These are phyloP conservation scores for Sarocladiaceae sp. DNA, from an alignment of 2,329 filamentous ascomycete species.

Conservation along the genomic window DNA sequence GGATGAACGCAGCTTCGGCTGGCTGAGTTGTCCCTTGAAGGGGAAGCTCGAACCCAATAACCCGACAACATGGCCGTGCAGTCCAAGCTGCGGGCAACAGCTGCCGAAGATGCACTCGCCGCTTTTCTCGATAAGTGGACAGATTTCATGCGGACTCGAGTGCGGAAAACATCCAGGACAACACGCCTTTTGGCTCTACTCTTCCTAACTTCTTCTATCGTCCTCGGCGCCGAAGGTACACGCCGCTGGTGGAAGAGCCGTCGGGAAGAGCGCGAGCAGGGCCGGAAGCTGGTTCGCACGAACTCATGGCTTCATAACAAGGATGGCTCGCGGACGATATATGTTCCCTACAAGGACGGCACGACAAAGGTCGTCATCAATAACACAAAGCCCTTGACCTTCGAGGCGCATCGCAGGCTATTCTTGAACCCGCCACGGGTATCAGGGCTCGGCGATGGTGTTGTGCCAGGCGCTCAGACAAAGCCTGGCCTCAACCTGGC, in stretches of 20 bases:
- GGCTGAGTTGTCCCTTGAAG: conserved; percentile 4
- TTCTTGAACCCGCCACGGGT: conserved; percentile 88
- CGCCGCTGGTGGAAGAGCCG: conserved; percentile 68
- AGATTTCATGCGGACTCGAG: conserved; percentile 41
- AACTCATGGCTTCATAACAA: conserved; percentile 93
- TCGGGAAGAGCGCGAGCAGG: conserved; percentile 74
- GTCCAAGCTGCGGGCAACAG: conserved; percentile 68
- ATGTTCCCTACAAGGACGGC: conserved; percentile 82
- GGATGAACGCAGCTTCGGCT: background rate
- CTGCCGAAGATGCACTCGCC: conserved; percentile 60
- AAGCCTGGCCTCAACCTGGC: conserved; percentile 93
- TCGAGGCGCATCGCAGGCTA: conserved; percentile 88
- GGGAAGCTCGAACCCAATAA: conserved; percentile 3
- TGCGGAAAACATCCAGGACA: conserved; percentile 61
- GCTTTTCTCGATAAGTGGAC: conserved; percentile 57
- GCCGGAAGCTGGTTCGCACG: conserved; percentile 71
- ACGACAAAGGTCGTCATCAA: conserved; percentile 89
- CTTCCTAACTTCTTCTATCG: conserved; percentile 68
- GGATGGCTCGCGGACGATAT: conserved; percentile 90
- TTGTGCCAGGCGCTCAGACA: conserved; percentile 79
- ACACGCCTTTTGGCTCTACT: conserved; percentile 72
- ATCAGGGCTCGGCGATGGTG: conserved; percentile 66
- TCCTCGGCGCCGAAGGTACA: conserved; percentile 72
- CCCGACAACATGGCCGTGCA: conserved; percentile 67
- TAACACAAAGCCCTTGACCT: conserved; percentile 85